phyloP scores from a whole-genome alignment of 345 rosid genomes.

The Nasturtium officinale region DNA sequence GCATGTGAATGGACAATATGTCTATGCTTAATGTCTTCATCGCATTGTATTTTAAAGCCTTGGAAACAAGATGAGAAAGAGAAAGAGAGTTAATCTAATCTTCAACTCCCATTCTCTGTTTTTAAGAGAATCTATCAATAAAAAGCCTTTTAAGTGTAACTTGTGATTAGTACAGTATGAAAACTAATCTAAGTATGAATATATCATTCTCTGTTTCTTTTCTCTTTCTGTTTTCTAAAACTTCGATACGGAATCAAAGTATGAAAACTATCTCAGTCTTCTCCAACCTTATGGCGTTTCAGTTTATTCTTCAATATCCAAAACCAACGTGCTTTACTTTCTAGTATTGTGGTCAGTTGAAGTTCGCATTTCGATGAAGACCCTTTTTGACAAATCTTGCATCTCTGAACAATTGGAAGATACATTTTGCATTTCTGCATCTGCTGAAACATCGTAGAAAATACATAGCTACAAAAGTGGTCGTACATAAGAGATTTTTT shows the following conservation, averaged over 20 bases:
- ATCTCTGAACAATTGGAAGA: too few species aligned
- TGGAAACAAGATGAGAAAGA: constrained; percentile 21
- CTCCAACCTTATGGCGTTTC: neutral
- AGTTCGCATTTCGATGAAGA: constrained; percentile 11
- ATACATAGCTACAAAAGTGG: neutral
- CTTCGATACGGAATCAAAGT: constrained; percentile 10
- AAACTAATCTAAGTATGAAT: too few species aligned
- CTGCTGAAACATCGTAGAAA: constrained; percentile 30
- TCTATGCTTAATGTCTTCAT: neutral
- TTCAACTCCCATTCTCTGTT: constrained; percentile 6
- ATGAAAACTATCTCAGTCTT: neutral
- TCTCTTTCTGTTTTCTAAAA: neutral
- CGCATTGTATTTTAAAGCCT: constrained; percentile 16
- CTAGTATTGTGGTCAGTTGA: neutral
- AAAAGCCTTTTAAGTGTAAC: constrained; percentile 26
- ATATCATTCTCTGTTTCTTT: too few species aligned
- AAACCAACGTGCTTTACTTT: neutral
- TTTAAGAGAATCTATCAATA: constrained; percentile 27
- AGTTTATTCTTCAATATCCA: neutral
- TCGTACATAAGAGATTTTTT: constrained; percentile 2
- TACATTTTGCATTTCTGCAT: constrained; percentile 18
- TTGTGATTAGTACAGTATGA: too few species aligned
- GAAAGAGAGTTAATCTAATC: constrained; percentile 3
- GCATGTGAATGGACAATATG: neutral
- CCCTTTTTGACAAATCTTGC: neutral